Conservation (phyloP, 495 filamentous ascomycete species). For the Oidiodendron maius region DNA sequence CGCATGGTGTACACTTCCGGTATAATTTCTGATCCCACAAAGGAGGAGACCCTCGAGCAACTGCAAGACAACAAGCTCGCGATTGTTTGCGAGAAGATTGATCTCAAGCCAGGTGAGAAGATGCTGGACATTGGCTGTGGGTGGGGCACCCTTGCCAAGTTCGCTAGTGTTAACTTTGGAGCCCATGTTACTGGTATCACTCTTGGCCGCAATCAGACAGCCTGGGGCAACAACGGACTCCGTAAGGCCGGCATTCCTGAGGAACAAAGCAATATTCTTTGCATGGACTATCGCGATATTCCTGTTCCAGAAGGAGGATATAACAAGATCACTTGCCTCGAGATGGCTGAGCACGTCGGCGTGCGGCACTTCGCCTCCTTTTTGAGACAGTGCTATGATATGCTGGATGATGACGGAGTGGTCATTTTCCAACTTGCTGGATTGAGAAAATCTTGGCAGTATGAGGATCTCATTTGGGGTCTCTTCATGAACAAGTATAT, state of each 20-base stretch:
- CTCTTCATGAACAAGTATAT: slow-evolving; percentile 92
- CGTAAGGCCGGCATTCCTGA: slow-evolving; percentile 60
- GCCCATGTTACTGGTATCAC: slow-evolving; percentile 73
- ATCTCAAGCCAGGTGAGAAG: slow-evolving; percentile 58
- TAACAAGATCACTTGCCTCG: slow-evolving; percentile 81
- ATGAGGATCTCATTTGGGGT: slow-evolving; percentile 83
- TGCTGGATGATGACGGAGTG: slow-evolving; percentile 81
- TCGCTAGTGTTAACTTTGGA: slow-evolving; percentile 69
- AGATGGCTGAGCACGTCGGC: slow-evolving; percentile 91
- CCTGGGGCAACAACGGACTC: slow-evolving; percentile 70
- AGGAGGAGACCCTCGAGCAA: slow-evolving; percentile 72
- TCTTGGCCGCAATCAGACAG: slow-evolving; percentile 74
- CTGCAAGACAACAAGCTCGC: slow-evolving; percentile 84
- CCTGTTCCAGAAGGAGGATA: slow-evolving; percentile 61
- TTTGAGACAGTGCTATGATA: slow-evolving; percentile 68
- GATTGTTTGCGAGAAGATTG: slow-evolving; percentile 78
- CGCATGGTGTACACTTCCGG: slow-evolving; percentile 88
- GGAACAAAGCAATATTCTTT: slow-evolving; percentile 64
- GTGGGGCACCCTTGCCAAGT: slow-evolving; percentile 78
- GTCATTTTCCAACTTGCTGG: slow-evolving; percentile 85
- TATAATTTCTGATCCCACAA: slow-evolving; percentile 65
- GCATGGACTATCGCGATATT: slow-evolving; percentile 82
- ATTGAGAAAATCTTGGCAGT: slow-evolving; percentile 78
- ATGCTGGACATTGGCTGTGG: slow-evolving; percentile 81
- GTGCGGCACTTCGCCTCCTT: slow-evolving; percentile 66